Conservation (phyloP, 345 rosid species). For the Arabidopsis arenosa region DNA sequence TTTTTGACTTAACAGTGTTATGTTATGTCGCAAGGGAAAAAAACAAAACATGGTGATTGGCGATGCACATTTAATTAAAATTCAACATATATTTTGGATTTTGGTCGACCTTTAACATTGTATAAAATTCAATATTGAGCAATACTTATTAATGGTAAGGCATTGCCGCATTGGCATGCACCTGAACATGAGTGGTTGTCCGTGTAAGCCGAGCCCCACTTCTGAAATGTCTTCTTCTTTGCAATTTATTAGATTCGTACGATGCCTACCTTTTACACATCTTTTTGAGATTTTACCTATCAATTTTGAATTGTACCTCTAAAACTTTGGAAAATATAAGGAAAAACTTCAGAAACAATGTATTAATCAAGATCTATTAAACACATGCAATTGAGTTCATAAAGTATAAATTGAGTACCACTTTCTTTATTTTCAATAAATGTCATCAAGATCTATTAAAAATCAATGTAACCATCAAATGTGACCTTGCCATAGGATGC, state of each 20-base stretch:
- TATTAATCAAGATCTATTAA: background rate
- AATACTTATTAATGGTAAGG: conserved; percentile 3
- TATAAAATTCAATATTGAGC: conserved; percentile 1
- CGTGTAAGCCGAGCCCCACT: conserved; percentile 46
- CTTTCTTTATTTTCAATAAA: no score
- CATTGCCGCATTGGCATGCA: conserved; percentile 37
- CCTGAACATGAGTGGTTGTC: conserved; percentile 42
- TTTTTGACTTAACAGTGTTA: conserved; percentile 29
- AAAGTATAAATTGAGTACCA: no score
- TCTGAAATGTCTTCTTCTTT: conserved; percentile 40
- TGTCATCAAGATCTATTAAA: no score
- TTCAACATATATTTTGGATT: background rate
- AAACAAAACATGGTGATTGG: conserved; percentile 36
- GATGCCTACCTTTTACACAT: conserved; percentile 23
- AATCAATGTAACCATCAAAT: no score
- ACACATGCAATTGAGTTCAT: no score
- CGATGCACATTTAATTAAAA: conserved; percentile 12
- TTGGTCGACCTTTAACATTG: conserved; percentile 5
- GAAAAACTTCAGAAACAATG: no score
- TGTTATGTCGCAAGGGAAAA: conserved; percentile 26
- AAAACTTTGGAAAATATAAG: background rate
- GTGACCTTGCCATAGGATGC: no score
- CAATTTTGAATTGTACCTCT: conserved; percentile 8
- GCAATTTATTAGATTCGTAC: conserved; percentile 41
- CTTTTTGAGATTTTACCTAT: background rate